Percentiles rank a stretch among this genome's conserved stretches.
phyloP scores from a whole-genome alignment of 495 filamentous ascomycete genomes.

The Parathielavia hyrcaniae region DNA sequence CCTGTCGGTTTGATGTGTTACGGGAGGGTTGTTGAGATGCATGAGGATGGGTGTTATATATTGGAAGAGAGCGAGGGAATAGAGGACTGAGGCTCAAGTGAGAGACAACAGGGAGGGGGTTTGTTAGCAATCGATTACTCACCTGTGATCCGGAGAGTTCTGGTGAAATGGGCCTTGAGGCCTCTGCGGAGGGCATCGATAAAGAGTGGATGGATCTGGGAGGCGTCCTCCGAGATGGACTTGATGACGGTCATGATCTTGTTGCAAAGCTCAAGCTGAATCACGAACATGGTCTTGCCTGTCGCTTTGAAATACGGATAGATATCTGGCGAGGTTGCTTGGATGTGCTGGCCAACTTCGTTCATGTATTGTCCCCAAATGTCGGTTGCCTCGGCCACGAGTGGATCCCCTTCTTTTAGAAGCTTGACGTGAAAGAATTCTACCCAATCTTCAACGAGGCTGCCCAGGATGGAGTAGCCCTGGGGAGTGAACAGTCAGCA shows the following conservation, averaged over 20 bases:
- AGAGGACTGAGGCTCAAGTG: not conserved
- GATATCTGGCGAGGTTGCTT: slow-evolving; percentile 8
- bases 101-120: not conserved
- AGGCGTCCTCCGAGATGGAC: not conserved
- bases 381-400: slow-evolving; percentile 1
- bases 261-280: not conserved
- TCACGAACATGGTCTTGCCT: not conserved
- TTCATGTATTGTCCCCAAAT: slow-evolving; percentile 16
- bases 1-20: no score
- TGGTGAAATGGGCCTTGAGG: not conserved
- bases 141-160: slow-evolving; percentile 9
- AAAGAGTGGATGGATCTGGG: slow-evolving; percentile 5
- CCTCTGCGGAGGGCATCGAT: not conserved
- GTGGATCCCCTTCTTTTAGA: not conserved
- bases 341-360: slow-evolving; percentile 5
- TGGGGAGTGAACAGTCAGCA: not conserved
- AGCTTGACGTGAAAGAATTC: slow-evolving; percentile 10
- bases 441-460: slow-evolving; percentile 10
- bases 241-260: not conserved
- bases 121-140: not conserved
- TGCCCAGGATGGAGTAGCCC: not conserved
- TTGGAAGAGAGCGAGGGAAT: no score
- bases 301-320: not conserved
- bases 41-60: no score
- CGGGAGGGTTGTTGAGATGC: no score